Evolutionary conservation across 352 stramenopile genomes (phyloP), one percentile per base, ranked within the genome.

Genomic region (Globisporangium nunn): DNA sequence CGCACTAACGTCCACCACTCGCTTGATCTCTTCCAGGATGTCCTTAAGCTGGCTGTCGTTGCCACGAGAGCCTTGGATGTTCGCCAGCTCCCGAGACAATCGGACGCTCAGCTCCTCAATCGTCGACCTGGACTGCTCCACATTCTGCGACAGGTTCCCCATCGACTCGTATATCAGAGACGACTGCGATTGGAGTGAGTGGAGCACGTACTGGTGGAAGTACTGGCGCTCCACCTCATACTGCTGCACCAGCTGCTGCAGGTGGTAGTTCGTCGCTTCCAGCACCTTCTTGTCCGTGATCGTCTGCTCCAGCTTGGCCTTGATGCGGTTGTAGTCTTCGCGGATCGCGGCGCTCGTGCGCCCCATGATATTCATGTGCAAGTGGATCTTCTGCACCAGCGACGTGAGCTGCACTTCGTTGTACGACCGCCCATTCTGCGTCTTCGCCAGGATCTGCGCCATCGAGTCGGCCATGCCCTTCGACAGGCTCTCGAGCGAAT

Each of bases 341-440:
- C 70, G 64, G 39, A 78, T 71, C 18, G 54, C 66, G 31, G 52
- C 65, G 50, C 56, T 75, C n/a, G 69, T 68, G 10, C 62, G 66
- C 1, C 70, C 67, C 70, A 78, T 75, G 44, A 78, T 58, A 50
- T 71, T 75, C 50, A 78, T 59, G 56, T 75, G 70, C 6, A 65
- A 62, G 52, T 74, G 64, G 50, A 78, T 75, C 51, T 71, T 71
- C 29, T 66, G 67, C 33, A 78, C 58, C 17, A 78, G 29, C 29
- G 64, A 69, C 41, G 65, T 66, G 29, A 78, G 59, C 52, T 78
- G 67, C 8, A 78, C 59, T 33, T 78, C 70, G 3, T 56, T 61
- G 49, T 70, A 68, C 17, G 59, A 59, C 7, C 63, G 58, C 10
- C 59, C 60, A 29, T 55, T 52, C 52, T 70, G 58, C 3, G 67